Percentiles rank a stretch among this genome's conserved stretches.
These are phyloP conservation scores for Vanilla planifolia DNA, from an alignment of 106 monocot species.

Conservation along the genomic window DNA sequence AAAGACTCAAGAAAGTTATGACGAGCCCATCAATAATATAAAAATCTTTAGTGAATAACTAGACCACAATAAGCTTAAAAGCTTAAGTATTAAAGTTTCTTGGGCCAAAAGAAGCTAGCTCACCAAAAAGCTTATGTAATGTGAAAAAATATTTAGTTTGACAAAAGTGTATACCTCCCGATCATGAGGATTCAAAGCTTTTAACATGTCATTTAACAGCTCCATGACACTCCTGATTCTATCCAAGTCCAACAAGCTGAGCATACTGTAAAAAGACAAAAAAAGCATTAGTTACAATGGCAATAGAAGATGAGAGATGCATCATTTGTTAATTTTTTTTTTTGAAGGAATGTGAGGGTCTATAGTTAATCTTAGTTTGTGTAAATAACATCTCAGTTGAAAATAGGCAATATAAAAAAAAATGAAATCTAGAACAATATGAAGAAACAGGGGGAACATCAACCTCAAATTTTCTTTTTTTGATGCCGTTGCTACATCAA, in stretches of 20 bases:
- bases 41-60: no score
- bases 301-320: background rate
- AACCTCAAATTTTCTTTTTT: conserved; percentile 70
- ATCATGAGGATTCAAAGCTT: conserved; percentile 70
- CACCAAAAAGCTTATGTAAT: no score
- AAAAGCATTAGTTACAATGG: conserved; percentile 2
- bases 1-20: no score
- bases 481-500: conserved; percentile 87
- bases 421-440: background rate
- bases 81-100: no score
- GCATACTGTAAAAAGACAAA: background rate
- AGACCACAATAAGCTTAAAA: no score
- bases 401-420: background rate
- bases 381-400: background rate
- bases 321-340: background rate
- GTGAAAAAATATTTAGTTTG: background rate
- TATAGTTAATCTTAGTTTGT: no score
- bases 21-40: no score
- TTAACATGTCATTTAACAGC: conserved; percentile 81
- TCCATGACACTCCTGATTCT: conserved; percentile 55
- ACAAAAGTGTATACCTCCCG: conserved; percentile 35
- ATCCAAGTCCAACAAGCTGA: conserved; percentile 68
- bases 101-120: no score
- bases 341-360: background rate
- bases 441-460: background rate